Conservation (phyloP, 192 early-diverging fungal genomes). For the Chytriomyces hyalinus region DNA sequence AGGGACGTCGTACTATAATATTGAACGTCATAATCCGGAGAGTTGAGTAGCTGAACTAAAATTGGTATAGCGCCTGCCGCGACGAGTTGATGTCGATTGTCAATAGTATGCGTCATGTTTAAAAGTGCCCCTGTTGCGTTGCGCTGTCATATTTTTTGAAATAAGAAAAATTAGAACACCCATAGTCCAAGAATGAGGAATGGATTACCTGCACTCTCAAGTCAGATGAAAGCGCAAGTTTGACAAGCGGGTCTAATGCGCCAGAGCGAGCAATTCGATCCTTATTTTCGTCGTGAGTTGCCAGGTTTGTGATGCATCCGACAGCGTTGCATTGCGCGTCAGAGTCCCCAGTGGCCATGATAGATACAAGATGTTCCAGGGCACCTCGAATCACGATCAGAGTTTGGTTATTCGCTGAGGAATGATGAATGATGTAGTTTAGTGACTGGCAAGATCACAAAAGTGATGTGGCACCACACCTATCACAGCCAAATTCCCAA, state of each 20-base stretch:
- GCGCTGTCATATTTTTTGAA: slow-evolving; percentile 57
- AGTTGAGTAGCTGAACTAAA: slow-evolving; percentile 74
- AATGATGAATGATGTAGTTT: not conserved
- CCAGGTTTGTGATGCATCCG: slow-evolving; percentile 91
- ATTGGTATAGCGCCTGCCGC: slow-evolving; percentile 83
- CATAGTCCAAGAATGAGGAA: not conserved
- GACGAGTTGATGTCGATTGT: slow-evolving; percentile 81
- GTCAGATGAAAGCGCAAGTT: slow-evolving; percentile 79
- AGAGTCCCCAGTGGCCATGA: slow-evolving; percentile 68
- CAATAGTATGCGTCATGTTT: slow-evolving; percentile 84
- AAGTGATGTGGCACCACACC: slow-evolving; percentile 51
- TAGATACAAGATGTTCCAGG: slow-evolving; percentile 81
- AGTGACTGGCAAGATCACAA: not conserved
- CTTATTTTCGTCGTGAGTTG: slow-evolving; percentile 87
- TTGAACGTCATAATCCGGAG: slow-evolving; percentile 82
- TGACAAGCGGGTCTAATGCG: slow-evolving; percentile 74
- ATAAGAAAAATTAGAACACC: not conserved
- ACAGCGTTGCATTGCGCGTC: slow-evolving; percentile 93
- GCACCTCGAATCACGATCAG: slow-evolving; percentile 84
- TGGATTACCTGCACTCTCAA: slow-evolving; percentile 63
- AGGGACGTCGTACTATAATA: slow-evolving; percentile 91
- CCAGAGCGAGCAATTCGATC: slow-evolving; percentile 84
- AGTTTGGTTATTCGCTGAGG: slow-evolving; percentile 79
- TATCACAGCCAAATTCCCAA: slow-evolving; percentile 84
- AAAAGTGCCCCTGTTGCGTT: slow-evolving; percentile 89